Conservation (phyloP, 768 basidiomycete genomes). For the Lactifluus volemus region DNA sequence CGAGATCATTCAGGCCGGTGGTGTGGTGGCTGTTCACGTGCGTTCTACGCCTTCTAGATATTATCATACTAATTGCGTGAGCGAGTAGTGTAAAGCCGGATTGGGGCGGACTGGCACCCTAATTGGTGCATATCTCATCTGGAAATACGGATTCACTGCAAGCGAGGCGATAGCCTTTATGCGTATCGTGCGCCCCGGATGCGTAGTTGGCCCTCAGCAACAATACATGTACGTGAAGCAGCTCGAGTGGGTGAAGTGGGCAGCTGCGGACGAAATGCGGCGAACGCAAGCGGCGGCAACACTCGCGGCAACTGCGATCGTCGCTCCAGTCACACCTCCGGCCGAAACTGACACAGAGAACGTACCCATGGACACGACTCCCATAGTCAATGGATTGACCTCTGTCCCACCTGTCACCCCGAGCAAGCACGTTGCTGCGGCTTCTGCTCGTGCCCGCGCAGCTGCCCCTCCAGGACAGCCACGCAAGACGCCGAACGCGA, state of each 20-base stretch:
- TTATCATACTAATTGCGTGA: slow-evolving; percentile 15
- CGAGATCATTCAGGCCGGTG: slow-evolving; percentile 62
- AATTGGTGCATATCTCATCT: slow-evolving; percentile 96
- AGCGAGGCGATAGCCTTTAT: slow-evolving; percentile 96
- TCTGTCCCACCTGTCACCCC: slow-evolving; percentile 71
- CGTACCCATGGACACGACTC: slow-evolving; percentile 21
- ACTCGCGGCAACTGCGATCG: slow-evolving; percentile 35
- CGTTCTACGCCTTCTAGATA: slow-evolving; percentile 26
- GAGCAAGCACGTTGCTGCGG: slow-evolving; percentile 62
- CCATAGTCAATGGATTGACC: slow-evolving; percentile 19
- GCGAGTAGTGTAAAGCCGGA: slow-evolving; percentile 83
- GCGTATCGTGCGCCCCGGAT: slow-evolving; percentile 93
- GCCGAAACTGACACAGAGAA: slow-evolving; percentile 63
- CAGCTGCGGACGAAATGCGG: slow-evolving; percentile 73
- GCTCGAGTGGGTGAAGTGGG: slow-evolving; percentile 89
- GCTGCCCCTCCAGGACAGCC: slow-evolving; percentile 78
- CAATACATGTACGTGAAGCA: slow-evolving; percentile 96
- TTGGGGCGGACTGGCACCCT: slow-evolving; percentile 93
- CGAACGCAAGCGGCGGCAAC: slow-evolving; percentile 36
- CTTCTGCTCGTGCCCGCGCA: slow-evolving; percentile 58
- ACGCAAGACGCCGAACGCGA: slow-evolving; percentile 77
- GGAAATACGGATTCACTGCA: slow-evolving; percentile 97
- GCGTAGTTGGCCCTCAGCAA: slow-evolving; percentile 86
- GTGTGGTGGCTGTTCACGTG: slow-evolving; percentile 85
- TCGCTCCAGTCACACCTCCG: slow-evolving; percentile 73